Percentiles rank a stretch among this genome's conserved stretches.
phyloP scores from a whole-genome alignment of 2,329 filamentous ascomycete species.

The Microcyclosporella mali region DNA sequence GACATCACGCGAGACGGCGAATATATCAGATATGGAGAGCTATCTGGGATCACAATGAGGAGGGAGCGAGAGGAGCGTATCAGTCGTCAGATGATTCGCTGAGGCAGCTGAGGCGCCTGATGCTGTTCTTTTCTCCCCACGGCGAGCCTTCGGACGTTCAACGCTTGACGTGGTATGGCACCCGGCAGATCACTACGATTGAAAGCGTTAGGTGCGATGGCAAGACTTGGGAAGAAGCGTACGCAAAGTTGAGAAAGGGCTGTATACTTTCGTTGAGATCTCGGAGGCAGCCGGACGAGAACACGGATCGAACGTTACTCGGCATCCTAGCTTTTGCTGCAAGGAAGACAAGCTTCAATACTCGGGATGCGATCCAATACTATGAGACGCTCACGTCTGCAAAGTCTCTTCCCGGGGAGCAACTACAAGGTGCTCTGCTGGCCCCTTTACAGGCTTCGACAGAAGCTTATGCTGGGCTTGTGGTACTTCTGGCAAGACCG shows the following conservation, averaged over 20 bases:
- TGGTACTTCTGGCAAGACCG: slow-evolving; percentile 25
- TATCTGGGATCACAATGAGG: slow-evolving; percentile 55
- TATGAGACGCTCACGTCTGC: slow-evolving; percentile 27
- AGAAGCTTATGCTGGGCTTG: slow-evolving; percentile 25
- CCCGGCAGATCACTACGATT: slow-evolving; percentile 32
- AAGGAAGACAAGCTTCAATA: slow-evolving; percentile 23
- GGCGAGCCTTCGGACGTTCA: slow-evolving; percentile 33
- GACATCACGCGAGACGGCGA: slow-evolving; percentile 57
- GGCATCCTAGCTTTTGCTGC: slow-evolving; percentile 33
- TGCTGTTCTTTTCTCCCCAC: slow-evolving; percentile 38
- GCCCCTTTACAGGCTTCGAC: slow-evolving; percentile 25
- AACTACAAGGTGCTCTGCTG: slow-evolving; percentile 27
- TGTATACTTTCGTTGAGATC: slow-evolving; percentile 24
- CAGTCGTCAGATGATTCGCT: slow-evolving; percentile 35
- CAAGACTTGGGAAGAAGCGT: slow-evolving; percentile 37
- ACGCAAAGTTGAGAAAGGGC: slow-evolving; percentile 37
- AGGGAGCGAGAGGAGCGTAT: slow-evolving; percentile 32
- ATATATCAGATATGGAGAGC: slow-evolving; percentile 54
- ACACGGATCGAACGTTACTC: slow-evolving; percentile 20
- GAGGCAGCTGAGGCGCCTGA: slow-evolving; percentile 37
- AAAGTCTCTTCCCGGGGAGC: slow-evolving; percentile 16
- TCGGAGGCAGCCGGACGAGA: slow-evolving; percentile 14
- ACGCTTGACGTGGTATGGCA: slow-evolving; percentile 37
- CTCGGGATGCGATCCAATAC: slow-evolving; percentile 24
- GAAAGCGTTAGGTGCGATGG: slow-evolving; percentile 20